A percentile compares a stretch with the other conserved stretches of the same genome.
Conservation (phyloP, 2,329 filamentous ascomycete genomes). For the Xylariales sp. region DNA sequence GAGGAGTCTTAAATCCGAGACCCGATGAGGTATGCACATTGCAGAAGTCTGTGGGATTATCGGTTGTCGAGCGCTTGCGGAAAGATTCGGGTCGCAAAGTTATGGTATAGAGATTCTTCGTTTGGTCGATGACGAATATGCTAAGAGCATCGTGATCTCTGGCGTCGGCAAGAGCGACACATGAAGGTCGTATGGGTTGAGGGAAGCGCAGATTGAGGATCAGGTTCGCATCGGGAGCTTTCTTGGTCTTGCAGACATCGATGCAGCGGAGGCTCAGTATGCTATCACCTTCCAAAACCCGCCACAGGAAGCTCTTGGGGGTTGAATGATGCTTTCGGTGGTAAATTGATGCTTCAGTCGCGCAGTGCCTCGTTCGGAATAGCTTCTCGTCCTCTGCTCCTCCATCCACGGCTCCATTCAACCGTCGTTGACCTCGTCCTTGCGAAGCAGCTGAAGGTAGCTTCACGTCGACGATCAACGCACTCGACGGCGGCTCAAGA, state of each 20-base stretch:
- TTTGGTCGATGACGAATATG: constrained; percentile 61
- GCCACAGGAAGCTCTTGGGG: constrained; percentile 87
- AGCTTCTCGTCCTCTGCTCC: constrained; percentile 63
- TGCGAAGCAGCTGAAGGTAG: constrained; percentile 52
- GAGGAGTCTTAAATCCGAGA: constrained; percentile 71
- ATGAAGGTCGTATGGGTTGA: constrained; percentile 66
- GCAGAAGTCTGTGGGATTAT: constrained; percentile 72
- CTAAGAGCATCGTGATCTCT: constrained; percentile 57
- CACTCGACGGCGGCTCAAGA: constrained; percentile 66
- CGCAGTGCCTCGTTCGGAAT: constrained; percentile 69
- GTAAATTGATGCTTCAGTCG: constrained; percentile 76
- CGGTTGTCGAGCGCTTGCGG: constrained; percentile 61
- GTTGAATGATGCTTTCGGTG: constrained; percentile 71
- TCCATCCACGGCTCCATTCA: constrained; percentile 30
- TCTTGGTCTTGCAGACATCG: constrained; percentile 69
- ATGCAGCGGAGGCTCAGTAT: constrained; percentile 78
- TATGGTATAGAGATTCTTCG: constrained; percentile 78
- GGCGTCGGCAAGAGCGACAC: constrained; percentile 78
- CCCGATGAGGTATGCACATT: constrained; percentile 70
- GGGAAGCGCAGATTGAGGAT: constrained; percentile 76
- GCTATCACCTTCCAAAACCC: constrained; percentile 74
- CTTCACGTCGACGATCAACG: constrained; percentile 66
- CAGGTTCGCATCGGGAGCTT: constrained; percentile 64
- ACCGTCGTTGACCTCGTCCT: constrained; percentile 38
- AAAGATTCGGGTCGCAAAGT: constrained; percentile 82